Evolutionary conservation across 208 protist species (phyloP).

Genomic region (Wallacemonas sp.): DNA sequence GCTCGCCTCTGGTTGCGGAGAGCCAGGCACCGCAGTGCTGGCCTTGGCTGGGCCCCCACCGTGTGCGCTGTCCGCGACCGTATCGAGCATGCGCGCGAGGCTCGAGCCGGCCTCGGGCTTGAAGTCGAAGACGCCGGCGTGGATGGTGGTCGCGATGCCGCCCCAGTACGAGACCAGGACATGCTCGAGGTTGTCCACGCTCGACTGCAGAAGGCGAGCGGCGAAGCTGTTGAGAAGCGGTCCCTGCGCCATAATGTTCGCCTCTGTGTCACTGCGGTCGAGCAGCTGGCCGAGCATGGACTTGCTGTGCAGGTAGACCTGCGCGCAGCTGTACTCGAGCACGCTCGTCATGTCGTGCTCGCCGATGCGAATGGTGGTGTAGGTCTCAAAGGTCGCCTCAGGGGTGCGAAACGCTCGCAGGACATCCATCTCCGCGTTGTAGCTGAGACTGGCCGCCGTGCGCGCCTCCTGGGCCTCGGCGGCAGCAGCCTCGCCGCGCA

Average conservation of each 20-base stretch:
- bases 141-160: conserved; percentile 70
- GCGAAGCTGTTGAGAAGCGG: conserved; percentile 57
- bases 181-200: conserved; percentile 68
- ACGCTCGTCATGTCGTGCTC: conserved; percentile 61
- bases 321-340: conserved; percentile 67
- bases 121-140: conserved; percentile 75
- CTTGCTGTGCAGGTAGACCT: conserved; percentile 60
- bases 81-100: conserved; percentile 41
- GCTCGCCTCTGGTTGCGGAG: neutral
- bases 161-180: conserved; percentile 84
- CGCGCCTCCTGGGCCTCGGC: conserved; percentile 1
- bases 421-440: conserved; percentile 32
- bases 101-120: conserved; percentile 28
- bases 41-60: neutral
- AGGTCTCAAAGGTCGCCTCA: conserved; percentile 43
- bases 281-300: conserved; percentile 67
- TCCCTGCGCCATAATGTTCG: conserved; percentile 48
- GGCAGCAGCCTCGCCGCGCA: neutral
- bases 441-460: neutral
- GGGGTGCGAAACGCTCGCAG: conserved; percentile 71
- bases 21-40: neutral
- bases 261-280: conserved; percentile 53
- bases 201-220: conserved; percentile 51
- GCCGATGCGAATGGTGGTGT: conserved; percentile 64
- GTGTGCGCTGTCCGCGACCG: conserved; percentile 6